Evolutionary conservation across 805 yeast species (phyloP).

Genomic region (Saturnispora galanensis): DNA sequence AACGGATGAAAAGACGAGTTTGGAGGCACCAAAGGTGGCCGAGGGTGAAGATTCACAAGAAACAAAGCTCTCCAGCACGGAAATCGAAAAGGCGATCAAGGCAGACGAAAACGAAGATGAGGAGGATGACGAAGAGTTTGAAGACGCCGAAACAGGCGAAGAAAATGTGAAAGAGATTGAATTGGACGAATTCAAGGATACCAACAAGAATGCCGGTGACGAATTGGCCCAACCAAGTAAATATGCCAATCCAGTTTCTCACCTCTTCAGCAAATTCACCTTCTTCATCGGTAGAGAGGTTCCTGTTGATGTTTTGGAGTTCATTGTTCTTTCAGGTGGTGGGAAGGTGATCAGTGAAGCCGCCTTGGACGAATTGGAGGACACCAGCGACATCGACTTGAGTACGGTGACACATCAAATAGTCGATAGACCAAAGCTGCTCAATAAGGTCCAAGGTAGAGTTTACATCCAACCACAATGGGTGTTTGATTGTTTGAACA

Average conservation of each 20-base stretch:
- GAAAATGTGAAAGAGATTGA: conserved; percentile 36
- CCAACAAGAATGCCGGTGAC: conserved; percentile 57
- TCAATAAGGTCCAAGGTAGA: conserved; percentile 76
- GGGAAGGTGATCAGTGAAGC: conserved; percentile 82
- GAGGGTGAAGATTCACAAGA: conserved; percentile 23
- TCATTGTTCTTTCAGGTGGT: conserved; percentile 76
- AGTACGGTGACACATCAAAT: conserved; percentile 83
- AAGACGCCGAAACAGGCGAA: conserved; percentile 22
- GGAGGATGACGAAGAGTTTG: conserved; percentile 29
- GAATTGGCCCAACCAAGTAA: conserved; percentile 61
- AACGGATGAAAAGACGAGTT: conserved; percentile 28
- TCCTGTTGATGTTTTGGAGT: conserved; percentile 82
- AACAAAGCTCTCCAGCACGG: conserved; percentile 31
- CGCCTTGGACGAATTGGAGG: conserved; percentile 62
- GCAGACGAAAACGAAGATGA: conserved; percentile 39
- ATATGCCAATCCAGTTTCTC: conserved; percentile 48
- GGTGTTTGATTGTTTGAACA: conserved; percentile 88
- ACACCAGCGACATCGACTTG: conserved; percentile 45
- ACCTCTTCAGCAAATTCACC: conserved; percentile 61
- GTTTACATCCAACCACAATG: conserved; percentile 97
- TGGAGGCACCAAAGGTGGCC: conserved; percentile 24
- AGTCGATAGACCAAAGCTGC: conserved; percentile 80
- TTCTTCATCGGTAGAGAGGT: conserved; percentile 94
- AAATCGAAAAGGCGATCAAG: conserved; percentile 41
- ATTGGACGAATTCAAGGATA: conserved; percentile 65